Evolutionary conservation across 192 early-diverging fungal species (phyloP), one percentile per base, ranked within the genome.

Genomic region (Dissophora ornata): DNA sequence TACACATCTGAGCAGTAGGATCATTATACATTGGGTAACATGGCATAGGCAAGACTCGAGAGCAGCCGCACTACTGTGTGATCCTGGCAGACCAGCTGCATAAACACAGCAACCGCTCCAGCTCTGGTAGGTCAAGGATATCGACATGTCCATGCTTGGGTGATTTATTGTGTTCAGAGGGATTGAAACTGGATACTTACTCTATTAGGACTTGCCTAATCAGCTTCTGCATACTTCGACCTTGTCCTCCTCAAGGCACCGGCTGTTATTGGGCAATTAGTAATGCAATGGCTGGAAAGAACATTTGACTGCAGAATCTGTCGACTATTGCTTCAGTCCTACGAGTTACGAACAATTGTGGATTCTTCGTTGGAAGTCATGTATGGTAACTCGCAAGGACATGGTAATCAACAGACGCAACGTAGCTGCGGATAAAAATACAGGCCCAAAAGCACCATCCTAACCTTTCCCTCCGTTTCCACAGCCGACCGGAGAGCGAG

Each of bases 271-370:
- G 59, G 44, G 1, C 64, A 62, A 46, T 30, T 77, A 21, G 34
- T 77, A 2, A 55, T 34, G 1, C 58, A 77, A 30, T 77, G 73
- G 73, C 59, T 77, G 3, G 73, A 77, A 44, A 52, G 65, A 18
- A 67, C 49, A 30, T 77, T 77, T 44, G 73, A 77, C 47, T 67
- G 64, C 45, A 66, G 57, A 33, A 62, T 77, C 28, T 62, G 73
- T 45, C 63, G 60, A 11, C 52, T 67, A 25, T 6, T 38, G 0
- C 46, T 77, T 18, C 73, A 77, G 18, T 49, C 52, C n/a, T 77
- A 34, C 30, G 73, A 77, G 25, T 36, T 77, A 19, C 73, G 73
- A 26, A 67, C 33, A 32, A 45, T 77, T 30, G 73, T 77, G 4
- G 47, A 77, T 16, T 45, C 62, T 9, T 57, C 64, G 0, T 18